A percentile compares a stretch with the other conserved stretches of the same genome.
These are phyloP conservation scores for Coemansia sp. DNA, from an alignment of 192 early-diverging fungal genomes.

Conservation along the genomic window DNA sequence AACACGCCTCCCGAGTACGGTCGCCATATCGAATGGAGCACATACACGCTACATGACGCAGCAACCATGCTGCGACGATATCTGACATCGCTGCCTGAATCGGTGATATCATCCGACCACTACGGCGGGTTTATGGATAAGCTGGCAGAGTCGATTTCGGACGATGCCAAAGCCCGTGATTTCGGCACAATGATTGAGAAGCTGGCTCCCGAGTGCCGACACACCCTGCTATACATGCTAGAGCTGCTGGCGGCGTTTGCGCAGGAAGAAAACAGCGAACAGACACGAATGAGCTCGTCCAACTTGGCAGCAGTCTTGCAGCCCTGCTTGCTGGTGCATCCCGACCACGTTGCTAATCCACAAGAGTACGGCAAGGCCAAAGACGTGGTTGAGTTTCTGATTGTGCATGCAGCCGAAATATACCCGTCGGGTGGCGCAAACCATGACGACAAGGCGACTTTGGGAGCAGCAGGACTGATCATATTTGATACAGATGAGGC, in stretches of 20 bases:
- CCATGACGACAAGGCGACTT: not conserved
- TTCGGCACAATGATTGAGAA: slow-evolving; percentile 61
- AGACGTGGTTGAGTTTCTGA: slow-evolving; percentile 72
- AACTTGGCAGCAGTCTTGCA: slow-evolving; percentile 76
- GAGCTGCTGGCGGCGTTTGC: slow-evolving; percentile 59
- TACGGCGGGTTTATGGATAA: slow-evolving; percentile 67
- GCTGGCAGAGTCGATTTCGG: slow-evolving; percentile 50
- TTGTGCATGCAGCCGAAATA: slow-evolving; percentile 45
- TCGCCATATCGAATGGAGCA: slow-evolving; percentile 59
- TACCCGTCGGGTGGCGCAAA: slow-evolving; percentile 1
- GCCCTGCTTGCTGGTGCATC: slow-evolving; percentile 73
- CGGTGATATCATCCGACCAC: slow-evolving; percentile 65
- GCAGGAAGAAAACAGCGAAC: slow-evolving; percentile 37
- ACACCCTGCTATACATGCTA: slow-evolving; percentile 68
- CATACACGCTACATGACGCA: slow-evolving; percentile 76
- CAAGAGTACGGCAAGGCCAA: slow-evolving; percentile 75
- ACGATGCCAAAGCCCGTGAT: slow-evolving; percentile 32
- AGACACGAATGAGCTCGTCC: slow-evolving; percentile 67
- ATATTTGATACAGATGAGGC: slow-evolving; percentile 13
- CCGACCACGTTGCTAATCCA: slow-evolving; percentile 65
- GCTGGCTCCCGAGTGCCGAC: slow-evolving; percentile 59
- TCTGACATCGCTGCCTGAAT: slow-evolving; percentile 68
- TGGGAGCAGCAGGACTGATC: slow-evolving; percentile 18
- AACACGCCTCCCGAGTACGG: slow-evolving; percentile 65
- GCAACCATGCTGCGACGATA: slow-evolving; percentile 72